Evolutionary conservation across 352 stramenopile genomes (phyloP), one percentile per base, ranked within the genome.

Genomic region (Phytophthora foliorum): DNA sequence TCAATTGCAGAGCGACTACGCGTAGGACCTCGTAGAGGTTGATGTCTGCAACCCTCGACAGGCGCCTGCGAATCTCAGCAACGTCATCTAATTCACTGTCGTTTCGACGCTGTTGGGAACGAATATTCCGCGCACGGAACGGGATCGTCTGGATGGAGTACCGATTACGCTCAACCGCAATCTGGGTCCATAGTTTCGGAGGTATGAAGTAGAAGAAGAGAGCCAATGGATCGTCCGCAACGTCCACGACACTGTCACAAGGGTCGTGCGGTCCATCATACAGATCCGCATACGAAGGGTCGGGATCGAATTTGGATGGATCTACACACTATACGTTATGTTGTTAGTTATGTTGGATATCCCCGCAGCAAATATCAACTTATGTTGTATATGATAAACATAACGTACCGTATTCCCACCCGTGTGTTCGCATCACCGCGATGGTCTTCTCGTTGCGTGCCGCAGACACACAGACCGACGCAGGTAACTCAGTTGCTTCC

Each of bases 251-350:
- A 62, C 19, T 16, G 8, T 8, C 25, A 53, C 22, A 10, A n/a
- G n/a, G n/a, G n/a, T n/a, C 54, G 13, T 39, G 51, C 13, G 16
- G 17, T 8, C 39, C 53, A 41, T 51, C 39, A n/a, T 61, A 53
- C 9, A 62, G 27, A n/a, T n/a, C n/a, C n/a, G n/a, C n/a, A n/a
- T n/a, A n/a, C n/a, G n/a, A n/a, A 29, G 25, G n/a, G 14, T 62
- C 55, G 5, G 41, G 41, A 14, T 41, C 25, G 34, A 54, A 54
- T 6, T 53, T 54, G n/a, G 25, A 2, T 11, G 39, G 13, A 13
- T 53, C 55, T 46, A 21, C n/a, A 59, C n/a, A 38, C n/a, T 46
- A 19, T 27, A 49, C n/a, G 22, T 6, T 54, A 62, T 62, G 55
- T 46, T 62, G 19, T 5, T 14, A 27, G 7, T 41, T 51, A 44